Evolutionary conservation across 2,329 filamentous ascomycete genomes (phyloP).

Genomic region (Colletotrichum plurivorum): DNA sequence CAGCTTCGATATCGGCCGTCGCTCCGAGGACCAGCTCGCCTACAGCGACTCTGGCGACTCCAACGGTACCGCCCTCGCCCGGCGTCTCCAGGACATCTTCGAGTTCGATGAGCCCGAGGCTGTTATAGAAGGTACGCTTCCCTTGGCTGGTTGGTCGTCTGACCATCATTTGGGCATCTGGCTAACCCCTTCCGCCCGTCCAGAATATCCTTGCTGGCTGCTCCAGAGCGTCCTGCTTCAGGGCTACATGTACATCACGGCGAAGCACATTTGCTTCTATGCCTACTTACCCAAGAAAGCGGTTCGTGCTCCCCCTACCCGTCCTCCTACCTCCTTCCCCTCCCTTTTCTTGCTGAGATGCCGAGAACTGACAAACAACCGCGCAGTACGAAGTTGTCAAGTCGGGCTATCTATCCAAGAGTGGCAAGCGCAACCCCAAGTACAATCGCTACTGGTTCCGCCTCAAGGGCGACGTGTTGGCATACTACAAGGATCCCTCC

Average conservation of each 20-base stretch:
- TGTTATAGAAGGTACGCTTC: slow-evolving; percentile 78
- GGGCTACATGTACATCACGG: slow-evolving; percentile 96
- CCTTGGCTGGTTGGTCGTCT: neutral
- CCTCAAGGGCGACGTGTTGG: slow-evolving; percentile 90
- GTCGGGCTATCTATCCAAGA: slow-evolving; percentile 90
- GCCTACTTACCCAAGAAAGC: slow-evolving; percentile 96
- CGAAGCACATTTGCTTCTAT: slow-evolving; percentile 95
- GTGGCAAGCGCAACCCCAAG: slow-evolving; percentile 87
- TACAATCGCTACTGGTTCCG: slow-evolving; percentile 95
- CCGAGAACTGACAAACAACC: neutral
- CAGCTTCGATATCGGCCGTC: slow-evolving; percentile 68
- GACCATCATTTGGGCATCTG: slow-evolving; percentile 20
- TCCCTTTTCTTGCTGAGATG: slow-evolving; percentile 21
- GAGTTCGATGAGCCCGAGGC: slow-evolving; percentile 86
- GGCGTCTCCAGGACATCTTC: slow-evolving; percentile 86
- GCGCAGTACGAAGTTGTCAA: slow-evolving; percentile 80
- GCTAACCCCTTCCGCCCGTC: slow-evolving; percentile 34
- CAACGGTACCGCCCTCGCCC: slow-evolving; percentile 73
- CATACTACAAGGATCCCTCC: slow-evolving; percentile 87
- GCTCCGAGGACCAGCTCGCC: slow-evolving; percentile 56
- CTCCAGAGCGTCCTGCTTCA: slow-evolving; percentile 92
- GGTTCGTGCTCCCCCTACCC: slow-evolving; percentile 61
- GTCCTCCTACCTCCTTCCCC: slow-evolving; percentile 18
- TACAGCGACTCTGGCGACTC: slow-evolving; percentile 50
- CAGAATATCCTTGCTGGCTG: slow-evolving; percentile 94